phyloP scores from a whole-genome alignment of 2,329 filamentous ascomycete species.

The Thielaviopsis ethacetica region DNA sequence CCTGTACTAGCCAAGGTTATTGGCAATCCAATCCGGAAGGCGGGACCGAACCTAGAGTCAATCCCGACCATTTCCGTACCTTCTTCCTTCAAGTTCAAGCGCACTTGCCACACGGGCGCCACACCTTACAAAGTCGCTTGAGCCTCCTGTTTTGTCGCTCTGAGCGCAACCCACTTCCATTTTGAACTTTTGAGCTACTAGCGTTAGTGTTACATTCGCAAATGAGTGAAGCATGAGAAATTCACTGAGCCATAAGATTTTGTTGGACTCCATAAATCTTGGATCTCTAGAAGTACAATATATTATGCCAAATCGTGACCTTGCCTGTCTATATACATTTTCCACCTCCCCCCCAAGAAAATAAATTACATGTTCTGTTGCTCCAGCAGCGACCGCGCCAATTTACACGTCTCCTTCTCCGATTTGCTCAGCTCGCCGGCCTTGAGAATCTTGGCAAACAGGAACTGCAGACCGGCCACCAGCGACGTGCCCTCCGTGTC shows the following conservation, averaged over 20 bases:
- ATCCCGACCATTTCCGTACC: constrained; percentile 10
- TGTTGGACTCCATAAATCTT: background rate
- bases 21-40: constrained; percentile 5
- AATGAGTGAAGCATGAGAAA: background rate
- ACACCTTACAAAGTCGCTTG: background rate
- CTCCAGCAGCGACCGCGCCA: constrained; percentile 24
- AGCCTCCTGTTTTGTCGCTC: background rate
- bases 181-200: background rate
- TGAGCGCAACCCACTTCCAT: constrained; percentile 7
- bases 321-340: constrained; percentile 4
- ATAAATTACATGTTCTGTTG: constrained; percentile 12
- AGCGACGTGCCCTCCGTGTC: constrained; percentile 50
- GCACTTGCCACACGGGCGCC: constrained; percentile 1
- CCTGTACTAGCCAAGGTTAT: background rate
- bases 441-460: constrained; percentile 58
- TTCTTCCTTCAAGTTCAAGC: constrained; percentile 5
- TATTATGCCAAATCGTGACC: background rate
- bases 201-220: background rate
- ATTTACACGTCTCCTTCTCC: constrained; percentile 30
- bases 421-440: constrained; percentile 29
- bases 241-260: background rate
- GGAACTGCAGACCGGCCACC: constrained; percentile 60
- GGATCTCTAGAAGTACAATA: background rate
- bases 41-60: constrained; percentile 5
- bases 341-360: background rate